phyloP scores from a whole-genome alignment of 345 rosid genomes.

The Syzygium grande region DNA sequence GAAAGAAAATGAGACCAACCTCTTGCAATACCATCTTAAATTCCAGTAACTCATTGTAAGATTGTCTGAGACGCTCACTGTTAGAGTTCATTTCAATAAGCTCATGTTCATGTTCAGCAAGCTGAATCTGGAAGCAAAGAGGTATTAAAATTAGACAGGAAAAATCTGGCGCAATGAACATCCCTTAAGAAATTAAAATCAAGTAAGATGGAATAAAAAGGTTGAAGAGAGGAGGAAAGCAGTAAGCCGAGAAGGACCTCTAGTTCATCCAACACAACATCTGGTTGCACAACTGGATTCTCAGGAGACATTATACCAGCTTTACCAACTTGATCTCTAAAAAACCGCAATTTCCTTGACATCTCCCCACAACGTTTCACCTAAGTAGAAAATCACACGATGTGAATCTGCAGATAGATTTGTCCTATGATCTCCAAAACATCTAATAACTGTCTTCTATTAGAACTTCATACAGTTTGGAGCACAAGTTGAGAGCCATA shows the following conservation, averaged over 20 bases:
- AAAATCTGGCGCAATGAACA: background rate
- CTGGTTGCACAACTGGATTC: slow-evolving; percentile 59
- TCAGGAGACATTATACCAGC: slow-evolving; percentile 67
- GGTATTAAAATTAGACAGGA: background rate
- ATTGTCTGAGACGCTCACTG: slow-evolving; percentile 78
- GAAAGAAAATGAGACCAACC: slow-evolving; percentile 24
- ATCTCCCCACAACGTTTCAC: slow-evolving; percentile 94
- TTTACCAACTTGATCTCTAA: slow-evolving; percentile 86
- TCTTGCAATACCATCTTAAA: slow-evolving; percentile 88
- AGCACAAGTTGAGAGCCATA: no score
- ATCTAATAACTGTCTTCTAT: no score
- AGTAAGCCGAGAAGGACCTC: slow-evolving; percentile 42
- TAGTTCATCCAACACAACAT: slow-evolving; percentile 75
- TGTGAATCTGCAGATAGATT: background rate
- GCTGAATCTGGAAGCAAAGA: slow-evolving; percentile 52
- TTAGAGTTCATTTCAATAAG: slow-evolving; percentile 91
- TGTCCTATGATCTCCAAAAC: slow-evolving; percentile 3
- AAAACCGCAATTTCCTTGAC: slow-evolving; percentile 85
- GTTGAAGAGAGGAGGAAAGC: background rate
- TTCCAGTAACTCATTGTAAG: slow-evolving; percentile 88
- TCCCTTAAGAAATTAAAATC: background rate
- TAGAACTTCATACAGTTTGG: no score
- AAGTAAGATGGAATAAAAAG: background rate
- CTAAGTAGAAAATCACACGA: slow-evolving; percentile 25
- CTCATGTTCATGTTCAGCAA: slow-evolving; percentile 85